These are phyloP conservation scores for Straminergon stramineum DNA, from an alignment of 225 moss, liverwort and hornwort species.

Conservation along the genomic window DNA sequence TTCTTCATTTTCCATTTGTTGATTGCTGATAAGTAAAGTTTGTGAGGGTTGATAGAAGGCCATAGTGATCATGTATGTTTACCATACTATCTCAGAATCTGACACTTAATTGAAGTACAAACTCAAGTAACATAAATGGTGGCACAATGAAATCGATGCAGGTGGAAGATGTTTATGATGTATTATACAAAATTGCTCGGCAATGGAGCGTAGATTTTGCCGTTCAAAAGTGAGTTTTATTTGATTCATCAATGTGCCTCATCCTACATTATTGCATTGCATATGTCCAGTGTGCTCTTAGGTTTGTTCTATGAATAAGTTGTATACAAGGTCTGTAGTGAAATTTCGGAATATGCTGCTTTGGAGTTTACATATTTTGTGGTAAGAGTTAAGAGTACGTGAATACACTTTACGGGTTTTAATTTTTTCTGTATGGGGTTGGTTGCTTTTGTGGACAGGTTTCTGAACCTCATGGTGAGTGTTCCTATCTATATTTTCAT, in stretches of 20 bases:
- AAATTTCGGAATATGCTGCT: neutral
- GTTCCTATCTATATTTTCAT: neutral
- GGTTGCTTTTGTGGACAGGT: conserved; percentile 27
- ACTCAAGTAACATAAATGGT: neutral
- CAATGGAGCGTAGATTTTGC: conserved; percentile 46
- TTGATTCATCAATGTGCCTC: neutral
- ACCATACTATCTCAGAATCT: neutral
- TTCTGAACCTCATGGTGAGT: conserved; percentile 45
- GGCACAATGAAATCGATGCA: conserved; percentile 4
- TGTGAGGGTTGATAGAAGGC: neutral
- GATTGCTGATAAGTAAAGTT: neutral
- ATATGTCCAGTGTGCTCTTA: neutral
- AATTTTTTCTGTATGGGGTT: neutral
- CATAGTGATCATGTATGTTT: neutral
- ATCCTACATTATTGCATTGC: neutral
- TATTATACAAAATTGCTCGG: conserved; percentile 29
- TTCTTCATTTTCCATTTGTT: neutral
- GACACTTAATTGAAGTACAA: neutral
- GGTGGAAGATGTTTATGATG: conserved; percentile 39
- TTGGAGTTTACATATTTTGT: neutral
- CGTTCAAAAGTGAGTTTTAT: conserved; percentile 36
- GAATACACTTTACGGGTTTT: neutral
- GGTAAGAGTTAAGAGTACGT: neutral
- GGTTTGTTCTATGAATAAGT: neutral
- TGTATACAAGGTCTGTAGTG: neutral